These are phyloP conservation scores for Trichoderma reesei DNA, from an alignment of 495 filamentous ascomycete genomes.

Conservation along the genomic window DNA sequence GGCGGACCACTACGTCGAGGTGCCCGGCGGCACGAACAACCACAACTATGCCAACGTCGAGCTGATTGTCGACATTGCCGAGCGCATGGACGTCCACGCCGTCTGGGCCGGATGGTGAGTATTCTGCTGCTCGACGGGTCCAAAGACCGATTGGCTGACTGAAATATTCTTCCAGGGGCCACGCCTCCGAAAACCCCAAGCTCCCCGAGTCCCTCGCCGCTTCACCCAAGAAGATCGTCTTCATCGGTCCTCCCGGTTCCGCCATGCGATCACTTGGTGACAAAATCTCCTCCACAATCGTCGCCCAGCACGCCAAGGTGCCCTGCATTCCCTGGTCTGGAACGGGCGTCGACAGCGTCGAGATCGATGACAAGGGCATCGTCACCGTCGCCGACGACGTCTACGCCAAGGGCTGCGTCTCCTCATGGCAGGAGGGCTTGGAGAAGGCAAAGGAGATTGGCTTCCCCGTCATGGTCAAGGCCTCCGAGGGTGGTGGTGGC, in stretches of 20 bases:
- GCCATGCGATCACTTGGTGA: slow-evolving; percentile 98
- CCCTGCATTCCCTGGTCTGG: slow-evolving; percentile 99
- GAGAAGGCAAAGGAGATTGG: slow-evolving; percentile 81
- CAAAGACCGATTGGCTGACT: background rate
- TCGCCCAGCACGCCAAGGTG: slow-evolving; percentile 92
- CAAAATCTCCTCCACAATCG: slow-evolving; percentile 99
- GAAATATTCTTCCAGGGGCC: slow-evolving; percentile 48
- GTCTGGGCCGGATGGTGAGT: slow-evolving; percentile 97
- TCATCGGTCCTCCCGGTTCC: slow-evolving; percentile 94
- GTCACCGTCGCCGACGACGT: slow-evolving; percentile 83
- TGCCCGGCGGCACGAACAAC: slow-evolving; percentile 99
- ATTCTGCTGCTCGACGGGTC: background rate
- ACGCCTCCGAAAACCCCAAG: slow-evolving; percentile 97
- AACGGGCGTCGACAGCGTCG: slow-evolving; percentile 75
- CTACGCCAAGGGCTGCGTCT: slow-evolving; percentile 86
- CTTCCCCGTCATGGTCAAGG: slow-evolving; percentile 99
- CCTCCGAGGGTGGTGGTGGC: slow-evolving; percentile 97
- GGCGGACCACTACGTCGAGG: slow-evolving; percentile 98
- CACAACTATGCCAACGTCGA: slow-evolving; percentile 99
- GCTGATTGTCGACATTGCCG: slow-evolving; percentile 97
- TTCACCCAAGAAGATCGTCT: slow-evolving; percentile 95
- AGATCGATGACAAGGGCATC: slow-evolving; percentile 69
- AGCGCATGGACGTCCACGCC: slow-evolving; percentile 95
- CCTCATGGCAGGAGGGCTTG: slow-evolving; percentile 79
- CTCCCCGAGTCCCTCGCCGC: slow-evolving; percentile 91